Conservation (phyloP, 2,329 filamentous ascomycete species). For the Colletotrichum tropicicola region DNA sequence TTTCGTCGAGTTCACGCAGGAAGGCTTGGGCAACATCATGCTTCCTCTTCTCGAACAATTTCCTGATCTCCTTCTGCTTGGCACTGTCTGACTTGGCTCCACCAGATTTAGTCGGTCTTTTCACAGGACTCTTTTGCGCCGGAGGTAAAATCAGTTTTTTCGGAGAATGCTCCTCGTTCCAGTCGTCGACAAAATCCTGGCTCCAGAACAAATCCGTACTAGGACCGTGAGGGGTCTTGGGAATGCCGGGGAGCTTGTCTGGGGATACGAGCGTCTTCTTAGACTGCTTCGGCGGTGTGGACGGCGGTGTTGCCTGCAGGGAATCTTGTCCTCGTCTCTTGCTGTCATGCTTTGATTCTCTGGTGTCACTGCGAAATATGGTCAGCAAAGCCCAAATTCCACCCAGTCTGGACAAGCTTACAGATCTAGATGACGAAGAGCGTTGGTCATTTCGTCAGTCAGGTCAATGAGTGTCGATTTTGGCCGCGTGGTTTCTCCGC, state of each 20-base stretch:
- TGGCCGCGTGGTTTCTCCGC: not conserved
- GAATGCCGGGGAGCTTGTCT: constrained; percentile 50
- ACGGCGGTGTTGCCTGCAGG: constrained; percentile 4
- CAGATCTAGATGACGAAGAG: constrained; percentile 19
- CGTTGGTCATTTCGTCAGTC: constrained; percentile 13
- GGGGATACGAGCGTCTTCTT: constrained; percentile 38
- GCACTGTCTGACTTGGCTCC: constrained; percentile 33
- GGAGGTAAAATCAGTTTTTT: constrained; percentile 47
- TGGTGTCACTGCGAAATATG: not conserved
- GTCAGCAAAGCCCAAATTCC: not conserved
- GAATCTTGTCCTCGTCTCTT: not conserved
- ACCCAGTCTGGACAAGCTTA: not conserved
- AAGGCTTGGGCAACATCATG: constrained; percentile 71
- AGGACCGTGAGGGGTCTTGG: constrained; percentile 61
- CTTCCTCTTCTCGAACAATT: constrained; percentile 70
- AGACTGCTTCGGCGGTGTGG: constrained; percentile 33
- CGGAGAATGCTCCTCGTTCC: constrained; percentile 71
- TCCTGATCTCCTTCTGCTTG: constrained; percentile 55
- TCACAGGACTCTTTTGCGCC: constrained; percentile 31
- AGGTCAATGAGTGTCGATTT: not conserved
- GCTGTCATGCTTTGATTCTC: not conserved
- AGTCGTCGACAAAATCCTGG: constrained; percentile 66
- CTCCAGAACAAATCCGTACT: constrained; percentile 69
- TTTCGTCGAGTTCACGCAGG: constrained; percentile 72
- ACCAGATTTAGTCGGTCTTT: constrained; percentile 36